Base-by-base conservation (phyloP, 83 land plant species). In the Larix sibirica region DNA sequence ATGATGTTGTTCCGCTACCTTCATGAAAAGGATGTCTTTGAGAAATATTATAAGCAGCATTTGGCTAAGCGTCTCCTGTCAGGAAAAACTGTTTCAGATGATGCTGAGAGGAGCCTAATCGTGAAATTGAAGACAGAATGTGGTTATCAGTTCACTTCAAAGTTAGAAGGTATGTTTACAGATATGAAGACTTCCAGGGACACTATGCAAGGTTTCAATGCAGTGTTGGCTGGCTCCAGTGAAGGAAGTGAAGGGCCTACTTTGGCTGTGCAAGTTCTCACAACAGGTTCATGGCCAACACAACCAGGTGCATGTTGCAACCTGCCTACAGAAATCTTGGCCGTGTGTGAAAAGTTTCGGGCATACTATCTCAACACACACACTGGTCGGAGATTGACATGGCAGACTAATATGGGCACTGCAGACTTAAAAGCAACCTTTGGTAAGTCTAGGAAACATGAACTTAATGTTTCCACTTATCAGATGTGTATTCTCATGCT, bases 221-320 rank as follows among this genome's bases (percentile, higher is more conserved):
- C 95, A 23, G 33, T 81, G 75, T 33, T 89, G 84, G 80, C 94
- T 81, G 80, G 79, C 83, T 78, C 65, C 86, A 28, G 70, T n/a
- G 95, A 95, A 36, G 17, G 77, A 74, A 91, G 84, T 62, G 96
- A 95, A 20, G 88, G 93, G 28, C 98, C 97, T 36, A 89, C 95
- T 16, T 85, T 97, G 24, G 84, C 90, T 62, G 99, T 97, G 47
- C 98, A 94, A 82, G 96, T 97, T 54, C 87, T 97, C 38, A 97
- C 99, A 42, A 97, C 99, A 8, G 99, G 99, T 1, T 95, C 97
- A 28, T 97, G 99, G 99, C 99, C 99, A 23, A 97, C 98, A 23
- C 99, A 97, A 77, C 90, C 98, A 2, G 94, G 92, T 70, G 86
- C 88, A 64, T 76, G 90, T 40, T 97, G 99, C 85, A 95, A 94